A percentile compares a stretch with the other conserved stretches of the same genome.
phyloP scores from a whole-genome alignment of 768 basidiomycete genomes.

The Omphalotus guepiniiformis region DNA sequence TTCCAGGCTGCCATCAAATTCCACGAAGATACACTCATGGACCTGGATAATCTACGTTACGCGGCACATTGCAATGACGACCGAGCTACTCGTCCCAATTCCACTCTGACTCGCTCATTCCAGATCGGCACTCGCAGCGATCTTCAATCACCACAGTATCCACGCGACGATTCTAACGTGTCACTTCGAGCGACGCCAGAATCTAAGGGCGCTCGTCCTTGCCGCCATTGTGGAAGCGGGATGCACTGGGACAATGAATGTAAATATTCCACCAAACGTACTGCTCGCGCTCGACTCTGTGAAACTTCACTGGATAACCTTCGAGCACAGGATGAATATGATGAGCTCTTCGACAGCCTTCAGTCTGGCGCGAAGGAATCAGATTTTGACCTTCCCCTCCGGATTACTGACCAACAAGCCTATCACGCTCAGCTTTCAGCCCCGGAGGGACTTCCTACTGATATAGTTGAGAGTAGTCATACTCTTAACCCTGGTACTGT shows the following conservation, averaged over 20 bases:
- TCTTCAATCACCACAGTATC: background rate
- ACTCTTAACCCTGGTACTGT: too few relatives aligned
- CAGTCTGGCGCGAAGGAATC: too few relatives aligned
- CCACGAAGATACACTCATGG: slow-evolving; percentile 16
- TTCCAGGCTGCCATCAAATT: slow-evolving; percentile 17
- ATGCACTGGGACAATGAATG: slow-evolving; percentile 33
- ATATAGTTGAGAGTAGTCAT: too few relatives aligned
- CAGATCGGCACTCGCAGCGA: background rate
- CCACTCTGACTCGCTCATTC: background rate
- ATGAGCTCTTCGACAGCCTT: slow-evolving; percentile 18
- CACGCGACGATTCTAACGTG: background rate
- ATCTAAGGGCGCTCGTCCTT: slow-evolving; percentile 23
- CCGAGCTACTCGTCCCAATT: background rate
- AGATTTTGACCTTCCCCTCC: slow-evolving; percentile 19
- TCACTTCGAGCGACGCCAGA: slow-evolving; percentile 11
- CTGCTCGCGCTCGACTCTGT: slow-evolving; percentile 18
- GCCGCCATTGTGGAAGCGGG: slow-evolving; percentile 27
- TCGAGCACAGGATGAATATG: slow-evolving; percentile 23
- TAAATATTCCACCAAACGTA: slow-evolving; percentile 19
- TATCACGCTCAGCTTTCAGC: background rate
- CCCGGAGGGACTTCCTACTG: too few relatives aligned
- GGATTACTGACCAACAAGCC: slow-evolving; percentile 5
- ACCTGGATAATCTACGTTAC: background rate
- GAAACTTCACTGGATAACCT: slow-evolving; percentile 9
- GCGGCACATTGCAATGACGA: too few relatives aligned